A percentile compares a stretch with the other conserved stretches of the same genome.
Conservation (phyloP, 2,329 filamentous ascomycete species). For the Dryadomyces sulphureus region DNA sequence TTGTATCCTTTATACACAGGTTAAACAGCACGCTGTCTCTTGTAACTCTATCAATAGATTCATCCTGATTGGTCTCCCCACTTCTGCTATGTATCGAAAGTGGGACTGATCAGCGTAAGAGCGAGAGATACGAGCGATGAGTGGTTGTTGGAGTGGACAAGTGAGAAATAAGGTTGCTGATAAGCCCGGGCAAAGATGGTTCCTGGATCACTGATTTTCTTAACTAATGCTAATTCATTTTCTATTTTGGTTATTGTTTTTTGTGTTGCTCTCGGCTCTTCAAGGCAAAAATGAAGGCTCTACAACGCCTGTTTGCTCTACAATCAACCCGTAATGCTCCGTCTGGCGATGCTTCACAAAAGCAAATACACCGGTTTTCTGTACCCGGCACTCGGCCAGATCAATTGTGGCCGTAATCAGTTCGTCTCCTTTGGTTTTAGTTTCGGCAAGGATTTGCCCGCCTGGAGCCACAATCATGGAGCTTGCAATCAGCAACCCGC, state of each 20-base stretch:
- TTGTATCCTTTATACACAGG: background rate
- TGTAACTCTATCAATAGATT: background rate
- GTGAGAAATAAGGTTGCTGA: background rate
- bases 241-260: too few species aligned
- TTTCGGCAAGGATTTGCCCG: constrained; percentile 32
- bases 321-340: constrained; percentile 24
- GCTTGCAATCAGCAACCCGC: constrained; percentile 28
- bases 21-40: background rate
- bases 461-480: constrained; percentile 30
- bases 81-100: constrained; percentile 1
- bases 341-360: constrained; percentile 25
- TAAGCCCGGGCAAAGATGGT: background rate
- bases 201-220: background rate
- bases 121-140: background rate
- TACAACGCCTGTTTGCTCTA: constrained; percentile 21
- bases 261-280: too few species aligned
- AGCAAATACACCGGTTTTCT: constrained; percentile 32
- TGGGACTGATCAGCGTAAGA: background rate
- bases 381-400: constrained; percentile 27
- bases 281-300: constrained; percentile 8
- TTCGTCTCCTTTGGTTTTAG: constrained; percentile 30
- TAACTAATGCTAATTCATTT: background rate
- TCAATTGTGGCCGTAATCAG: constrained; percentile 33
- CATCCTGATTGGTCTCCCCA: constrained; percentile 3
- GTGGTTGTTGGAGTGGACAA: background rate